Evolutionary conservation across 225 moss, liverwort and hornwort species (phyloP), one percentile per base, ranked within the genome.

Genomic region (Pseudoscleropodium purum): DNA sequence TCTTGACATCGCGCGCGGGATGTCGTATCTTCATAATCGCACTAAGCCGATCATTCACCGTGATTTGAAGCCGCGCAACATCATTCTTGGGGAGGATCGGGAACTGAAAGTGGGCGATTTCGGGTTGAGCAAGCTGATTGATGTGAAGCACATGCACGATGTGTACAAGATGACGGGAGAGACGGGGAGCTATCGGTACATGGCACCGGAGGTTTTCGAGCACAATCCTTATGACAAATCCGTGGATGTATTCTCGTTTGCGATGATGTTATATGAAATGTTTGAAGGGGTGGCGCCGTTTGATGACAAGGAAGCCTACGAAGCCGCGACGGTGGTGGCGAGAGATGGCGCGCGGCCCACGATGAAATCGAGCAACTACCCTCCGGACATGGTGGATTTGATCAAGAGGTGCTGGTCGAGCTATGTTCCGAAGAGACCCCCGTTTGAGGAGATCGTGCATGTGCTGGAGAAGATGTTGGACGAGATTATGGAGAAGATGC

Each of bases 141-240:
- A 93, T 73, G 91, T 92, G 52, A 96, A 93, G 56, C 92, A 86
- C 63, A 86, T 96, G 91, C 93, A 92, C 75, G 97, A 97, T 85
- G 96, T 95, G 60, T 97, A 97, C 90, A 95, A 93, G 88, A 96
- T 97, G 97, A 97, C 97, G 33, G 97, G 97, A 64, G 97, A 97
- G 92, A 97, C 97, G 37, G 97, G 97, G 64, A 97, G 97, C 91
- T 97, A 97, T 88, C 94, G 97, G 25, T 97, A 97, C 92, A 97
- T 97, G 97, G 97, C 97, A n/a, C 97, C 97, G 6, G 97, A 97
- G 90, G 97, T 97, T 57, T 97, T 97, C n/a, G 92, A 94, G 45
- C 97, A 96, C 92, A 69, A 5, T n/a, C 90, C 93, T 6, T 97
- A 97, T 63, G 97, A 97, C 86, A 96, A 90, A 83, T 93, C 93